phyloP scores from a whole-genome alignment of 441 rosid genomes.

The Raphanus hybrid region DNA sequence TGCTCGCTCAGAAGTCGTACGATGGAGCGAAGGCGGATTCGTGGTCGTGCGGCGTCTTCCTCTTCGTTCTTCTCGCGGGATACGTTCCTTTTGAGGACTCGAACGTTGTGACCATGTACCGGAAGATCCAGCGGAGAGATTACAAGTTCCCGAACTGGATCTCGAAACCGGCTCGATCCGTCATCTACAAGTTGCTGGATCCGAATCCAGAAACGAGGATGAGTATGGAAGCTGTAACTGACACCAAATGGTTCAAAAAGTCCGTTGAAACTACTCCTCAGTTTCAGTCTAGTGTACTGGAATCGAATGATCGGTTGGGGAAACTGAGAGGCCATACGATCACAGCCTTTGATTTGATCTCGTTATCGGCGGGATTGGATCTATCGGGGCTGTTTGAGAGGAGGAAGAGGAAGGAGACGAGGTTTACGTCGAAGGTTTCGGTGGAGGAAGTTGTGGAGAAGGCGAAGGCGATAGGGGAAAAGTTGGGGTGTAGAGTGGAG shows the following conservation, averaged over 20 bases:
- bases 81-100: conserved; percentile 69
- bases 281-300: background rate
- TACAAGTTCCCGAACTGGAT: conserved; percentile 66
- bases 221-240: conserved; percentile 57
- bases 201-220: conserved; percentile 75
- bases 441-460: conserved; percentile 61
- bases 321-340: background rate
- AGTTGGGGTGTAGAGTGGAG: conserved; percentile 66
- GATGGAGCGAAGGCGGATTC: conserved; percentile 84
- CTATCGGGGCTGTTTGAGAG: conserved; percentile 71
- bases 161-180: conserved; percentile 58
- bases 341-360: conserved; percentile 75
- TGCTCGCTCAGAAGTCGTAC: conserved; percentile 60
- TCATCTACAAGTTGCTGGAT: conserved; percentile 69
- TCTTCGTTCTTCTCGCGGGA: conserved; percentile 64
- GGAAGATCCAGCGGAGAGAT: conserved; percentile 56
- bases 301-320: background rate
- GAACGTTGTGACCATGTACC: conserved; percentile 59
- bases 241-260: conserved; percentile 64
- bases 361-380: conserved; percentile 71
- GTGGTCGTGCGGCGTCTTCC: conserved; percentile 94
- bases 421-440: conserved; percentile 66
- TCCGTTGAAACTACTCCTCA: conserved; percentile 21
- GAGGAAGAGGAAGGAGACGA: conserved; percentile 51
- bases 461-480: conserved; percentile 61